Conservation (phyloP, 192 early-diverging fungal genomes). For the Coemansia sp. region DNA sequence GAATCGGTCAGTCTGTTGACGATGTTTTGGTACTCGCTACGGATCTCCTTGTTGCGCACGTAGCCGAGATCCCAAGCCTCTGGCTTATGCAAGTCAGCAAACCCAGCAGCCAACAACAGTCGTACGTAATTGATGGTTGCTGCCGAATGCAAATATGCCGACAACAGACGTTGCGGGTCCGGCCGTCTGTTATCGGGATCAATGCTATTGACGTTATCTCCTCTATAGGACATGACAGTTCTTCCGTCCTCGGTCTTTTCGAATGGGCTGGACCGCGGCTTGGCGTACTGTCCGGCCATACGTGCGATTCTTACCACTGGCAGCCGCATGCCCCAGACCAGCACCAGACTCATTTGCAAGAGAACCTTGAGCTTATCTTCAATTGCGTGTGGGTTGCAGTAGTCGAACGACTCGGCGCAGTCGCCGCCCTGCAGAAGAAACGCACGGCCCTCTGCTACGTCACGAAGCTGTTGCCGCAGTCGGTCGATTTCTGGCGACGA, state of each 20-base stretch:
- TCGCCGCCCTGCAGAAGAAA: conserved; percentile 98
- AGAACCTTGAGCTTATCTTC: conserved; percentile 95
- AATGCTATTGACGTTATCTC: conserved; percentile 98
- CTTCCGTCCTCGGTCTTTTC: conserved; percentile 82
- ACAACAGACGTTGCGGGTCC: conserved; percentile 89
- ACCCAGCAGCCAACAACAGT: conserved; percentile 75
- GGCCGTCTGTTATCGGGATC: conserved; percentile 81
- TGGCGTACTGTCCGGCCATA: conserved; percentile 99
- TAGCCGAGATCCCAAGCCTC: conserved; percentile 88
- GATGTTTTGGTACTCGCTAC: conserved; percentile 86
- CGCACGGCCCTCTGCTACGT: conserved; percentile 87
- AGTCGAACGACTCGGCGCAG: conserved; percentile 98
- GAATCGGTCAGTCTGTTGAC: conserved; percentile 85
- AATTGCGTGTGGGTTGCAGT: conserved; percentile 89
- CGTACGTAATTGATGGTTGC: conserved; percentile 95
- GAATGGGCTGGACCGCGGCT: conserved; percentile 89
- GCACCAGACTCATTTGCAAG: conserved; percentile 94
- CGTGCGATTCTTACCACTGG: conserved; percentile 94
- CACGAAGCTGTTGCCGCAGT: conserved; percentile 76
- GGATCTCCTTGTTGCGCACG: conserved; percentile 74
- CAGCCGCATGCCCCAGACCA: conserved; percentile 91
- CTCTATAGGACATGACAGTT: conserved; percentile 81
- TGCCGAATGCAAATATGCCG: conserved; percentile 97
- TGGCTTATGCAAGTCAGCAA: conserved; percentile 91
- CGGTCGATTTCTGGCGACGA: conserved; percentile 80